Evolutionary conservation across 164 flowering plant genomes (phyloP).

Genomic region (Echeveria elegans): DNA sequence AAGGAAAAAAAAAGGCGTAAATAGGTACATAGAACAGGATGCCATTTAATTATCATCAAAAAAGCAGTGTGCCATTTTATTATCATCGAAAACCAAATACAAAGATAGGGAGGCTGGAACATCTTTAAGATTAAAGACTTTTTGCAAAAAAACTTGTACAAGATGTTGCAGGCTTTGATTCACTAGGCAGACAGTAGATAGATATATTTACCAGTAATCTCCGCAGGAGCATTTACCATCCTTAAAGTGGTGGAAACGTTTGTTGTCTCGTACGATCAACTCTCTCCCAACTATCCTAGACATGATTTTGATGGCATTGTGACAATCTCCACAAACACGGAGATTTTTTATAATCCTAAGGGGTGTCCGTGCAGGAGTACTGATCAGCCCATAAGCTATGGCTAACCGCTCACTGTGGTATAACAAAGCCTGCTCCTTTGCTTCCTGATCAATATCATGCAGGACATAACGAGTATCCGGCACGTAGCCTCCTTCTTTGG

Average conservation of each 20-base stretch:
- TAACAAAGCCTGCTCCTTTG: constrained; percentile 81
- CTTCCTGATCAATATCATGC: constrained; percentile 92
- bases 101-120: neutral
- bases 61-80: neutral
- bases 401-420: constrained; percentile 86
- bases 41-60: constrained; percentile 32
- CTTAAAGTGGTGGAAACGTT: constrained; percentile 81
- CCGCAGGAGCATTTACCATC: constrained; percentile 86
- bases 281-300: constrained; percentile 80
- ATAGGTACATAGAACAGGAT: no score
- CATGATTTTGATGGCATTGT: constrained; percentile 89
- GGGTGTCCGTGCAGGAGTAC: constrained; percentile 73
- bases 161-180: constrained; percentile 11
- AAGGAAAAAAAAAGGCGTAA: no score
- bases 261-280: constrained; percentile 81
- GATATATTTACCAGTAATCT: constrained; percentile 58
- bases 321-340: constrained; percentile 80
- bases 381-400: constrained; percentile 77
- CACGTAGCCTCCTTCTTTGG: constrained; percentile 56
- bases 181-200: neutral
- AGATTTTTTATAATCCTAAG: constrained; percentile 82
- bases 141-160: constrained; percentile 13
- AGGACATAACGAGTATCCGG: constrained; percentile 85
- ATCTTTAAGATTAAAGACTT: neutral
- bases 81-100: neutral